phyloP scores from a whole-genome alignment of 441 rosid genomes.

The Erodium texanum region DNA sequence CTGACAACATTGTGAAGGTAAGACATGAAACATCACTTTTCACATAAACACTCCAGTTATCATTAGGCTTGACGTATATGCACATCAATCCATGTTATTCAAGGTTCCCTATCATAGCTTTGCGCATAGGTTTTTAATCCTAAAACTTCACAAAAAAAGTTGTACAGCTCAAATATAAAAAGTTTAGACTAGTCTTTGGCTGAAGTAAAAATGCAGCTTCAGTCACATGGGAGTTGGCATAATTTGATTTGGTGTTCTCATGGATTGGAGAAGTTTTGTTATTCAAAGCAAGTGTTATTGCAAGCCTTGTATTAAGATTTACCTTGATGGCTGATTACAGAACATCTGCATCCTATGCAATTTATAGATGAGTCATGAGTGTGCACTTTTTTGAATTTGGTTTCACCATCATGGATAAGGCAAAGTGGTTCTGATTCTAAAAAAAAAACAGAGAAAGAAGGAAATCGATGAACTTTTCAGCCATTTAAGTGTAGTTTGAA shows the following conservation, averaged over 20 bases:
- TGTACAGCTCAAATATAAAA: background rate
- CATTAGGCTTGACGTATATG: background rate
- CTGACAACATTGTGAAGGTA: conserved; percentile 63
- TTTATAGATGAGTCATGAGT: too few species aligned
- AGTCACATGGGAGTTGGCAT: background rate
- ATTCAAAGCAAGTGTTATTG: background rate
- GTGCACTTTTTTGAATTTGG: too few species aligned
- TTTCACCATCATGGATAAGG: too few species aligned
- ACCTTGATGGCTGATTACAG: too few species aligned
- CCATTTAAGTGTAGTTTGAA: too few species aligned
- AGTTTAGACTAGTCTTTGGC: background rate
- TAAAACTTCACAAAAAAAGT: background rate
- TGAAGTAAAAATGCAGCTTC: background rate
- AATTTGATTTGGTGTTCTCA: background rate
- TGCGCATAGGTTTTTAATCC: background rate
- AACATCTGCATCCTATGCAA: too few species aligned
- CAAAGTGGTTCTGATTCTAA: too few species aligned
- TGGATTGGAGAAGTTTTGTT: background rate
- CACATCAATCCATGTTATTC: background rate
- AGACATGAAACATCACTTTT: conserved; percentile 1
- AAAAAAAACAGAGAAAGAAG: too few species aligned
- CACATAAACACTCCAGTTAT: background rate
- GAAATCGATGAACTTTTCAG: background rate
- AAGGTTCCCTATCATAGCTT: background rate
- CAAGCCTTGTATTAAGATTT: too few species aligned